Percentiles rank a stretch among this genome's conserved stretches.
These are phyloP conservation scores for Podaxis carcinomalis DNA, from an alignment of 768 basidiomycete genomes.

Conservation along the genomic window DNA sequence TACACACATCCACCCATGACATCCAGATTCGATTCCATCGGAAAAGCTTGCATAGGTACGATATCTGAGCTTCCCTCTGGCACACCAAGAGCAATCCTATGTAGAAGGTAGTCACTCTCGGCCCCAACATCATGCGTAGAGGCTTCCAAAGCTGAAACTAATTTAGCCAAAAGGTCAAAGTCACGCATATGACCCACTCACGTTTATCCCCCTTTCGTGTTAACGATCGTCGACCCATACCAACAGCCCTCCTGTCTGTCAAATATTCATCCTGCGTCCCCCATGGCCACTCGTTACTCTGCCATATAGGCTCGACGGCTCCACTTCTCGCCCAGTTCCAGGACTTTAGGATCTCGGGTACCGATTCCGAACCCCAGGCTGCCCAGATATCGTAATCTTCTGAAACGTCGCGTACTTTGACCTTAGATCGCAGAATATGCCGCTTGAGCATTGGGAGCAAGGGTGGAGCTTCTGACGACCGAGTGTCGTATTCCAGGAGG, in stretches of 20 bases:
- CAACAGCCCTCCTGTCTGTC: conserved; percentile 62
- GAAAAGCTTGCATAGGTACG: conserved; percentile 71
- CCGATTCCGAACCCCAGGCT: conserved; percentile 58
- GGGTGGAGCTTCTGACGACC: conserved; percentile 52
- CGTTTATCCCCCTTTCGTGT: conserved; percentile 68
- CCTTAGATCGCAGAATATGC: conserved; percentile 85
- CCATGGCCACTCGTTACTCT: conserved; percentile 51
- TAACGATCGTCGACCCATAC: conserved; percentile 76
- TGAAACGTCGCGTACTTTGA: conserved; percentile 75
- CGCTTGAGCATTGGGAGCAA: conserved; percentile 74
- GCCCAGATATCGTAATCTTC: conserved; percentile 80
- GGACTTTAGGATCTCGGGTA: conserved; percentile 27
- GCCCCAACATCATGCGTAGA: conserved; percentile 51
- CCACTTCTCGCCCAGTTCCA: conserved; percentile 66
- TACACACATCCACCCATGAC: conserved; percentile 87
- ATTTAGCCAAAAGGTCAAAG: not conserved
- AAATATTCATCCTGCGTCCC: conserved; percentile 48
- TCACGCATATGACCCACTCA: conserved; percentile 36
- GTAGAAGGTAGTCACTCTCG: conserved; percentile 62
- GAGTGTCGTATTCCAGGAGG: conserved; percentile 68
- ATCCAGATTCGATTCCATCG: conserved; percentile 94
- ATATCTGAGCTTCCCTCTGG: conserved; percentile 86
- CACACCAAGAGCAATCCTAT: conserved; percentile 78
- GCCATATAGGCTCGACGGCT: conserved; percentile 75
- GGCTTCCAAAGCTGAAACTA: conserved; percentile 43